Evolutionary conservation across 306 rosid species (phyloP).

Genomic region (Corylus avellana): DNA sequence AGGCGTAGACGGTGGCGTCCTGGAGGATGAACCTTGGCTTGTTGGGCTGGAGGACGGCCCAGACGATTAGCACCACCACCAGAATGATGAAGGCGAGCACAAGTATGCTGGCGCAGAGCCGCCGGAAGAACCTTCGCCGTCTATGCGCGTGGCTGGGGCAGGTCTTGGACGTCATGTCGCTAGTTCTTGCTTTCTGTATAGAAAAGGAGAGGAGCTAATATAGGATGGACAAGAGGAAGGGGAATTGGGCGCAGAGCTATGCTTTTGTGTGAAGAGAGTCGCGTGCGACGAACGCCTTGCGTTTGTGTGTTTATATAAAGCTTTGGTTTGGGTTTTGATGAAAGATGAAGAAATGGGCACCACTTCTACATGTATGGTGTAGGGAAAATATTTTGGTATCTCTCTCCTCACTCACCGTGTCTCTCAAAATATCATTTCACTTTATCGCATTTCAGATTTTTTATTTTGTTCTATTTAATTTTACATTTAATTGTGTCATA

Average conservation of each 20-base stretch:
- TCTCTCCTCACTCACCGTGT: too few relatives aligned
- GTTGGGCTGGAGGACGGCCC: slow-evolving; percentile 73
- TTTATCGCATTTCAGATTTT: too few relatives aligned
- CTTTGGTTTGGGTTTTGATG: neutral
- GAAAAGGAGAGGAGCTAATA: neutral
- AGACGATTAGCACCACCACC: slow-evolving; percentile 55
- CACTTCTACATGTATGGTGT: neutral
- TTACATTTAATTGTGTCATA: too few relatives aligned
- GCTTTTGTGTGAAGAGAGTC: neutral
- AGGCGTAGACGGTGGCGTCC: slow-evolving; percentile 84
- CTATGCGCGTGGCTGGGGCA: slow-evolving; percentile 52
- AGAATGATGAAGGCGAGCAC: slow-evolving; percentile 60
- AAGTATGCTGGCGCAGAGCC: slow-evolving; percentile 37
- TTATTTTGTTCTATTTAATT: too few relatives aligned
- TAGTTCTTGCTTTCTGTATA: slow-evolving; percentile 8
- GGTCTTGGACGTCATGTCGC: slow-evolving; percentile 53
- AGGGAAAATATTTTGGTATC: neutral
- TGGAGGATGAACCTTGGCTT: slow-evolving; percentile 79
- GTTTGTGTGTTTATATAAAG: neutral
- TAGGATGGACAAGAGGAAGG: neutral
- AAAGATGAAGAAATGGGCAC: neutral
- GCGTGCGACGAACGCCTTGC: neutral
- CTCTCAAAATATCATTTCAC: too few relatives aligned
- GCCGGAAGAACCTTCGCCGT: neutral
- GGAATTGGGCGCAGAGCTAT: neutral